Base-by-base conservation (phyloP, 2,329 filamentous ascomycete genomes). In the Xylariomycetidae sp. region DNA sequence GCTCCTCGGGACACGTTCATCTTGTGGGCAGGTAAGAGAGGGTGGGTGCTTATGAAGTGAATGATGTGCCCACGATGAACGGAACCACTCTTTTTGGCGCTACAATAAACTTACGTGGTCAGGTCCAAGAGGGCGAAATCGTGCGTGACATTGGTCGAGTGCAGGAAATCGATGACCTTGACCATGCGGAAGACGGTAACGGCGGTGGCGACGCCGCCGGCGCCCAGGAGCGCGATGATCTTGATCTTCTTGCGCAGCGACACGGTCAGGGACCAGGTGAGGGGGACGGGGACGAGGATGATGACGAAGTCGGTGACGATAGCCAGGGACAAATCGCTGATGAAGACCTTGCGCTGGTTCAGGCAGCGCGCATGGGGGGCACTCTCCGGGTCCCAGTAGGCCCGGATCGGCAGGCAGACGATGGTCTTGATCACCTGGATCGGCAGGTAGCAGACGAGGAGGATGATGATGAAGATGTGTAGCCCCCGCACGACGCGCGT, bases 231-330 rank as follows among this genome's bases (percentile, higher is more conserved):
- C 15, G 41, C 34, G 4, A 45, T 38, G 16, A 62, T 54, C 34
- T 56, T 58, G 3, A 60, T n/a, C 38, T 59, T 62, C 36, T 56
- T 56, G 3, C 29, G 30, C 14, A 45, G 18, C 2, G 50, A 40
- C 34, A 57, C 43, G 12, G 50, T 45, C 19, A 62, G 36, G 1
- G 40, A 46, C 53, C 51, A 58, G 2, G 51, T 50, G 28, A 62
- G 36, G 0, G 54, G 48, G 7, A 61, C 43, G 3, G 59, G 60
- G 5, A 64, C 33, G 7, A 58, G 11, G 16, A 63, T 43, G 13
- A 62, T 56, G 23, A 57, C 44, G 16, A 56, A 34, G 34, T 62
- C 59, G 15, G 54, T 59, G 5, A 60, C 22, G 11, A 57, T 50
- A 26, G 51, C 56, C 10, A 60, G 37, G 10, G 49, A 39, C 2